Conservation (phyloP, 495 filamentous ascomycete genomes). For the Neohortaea acidophila region DNA sequence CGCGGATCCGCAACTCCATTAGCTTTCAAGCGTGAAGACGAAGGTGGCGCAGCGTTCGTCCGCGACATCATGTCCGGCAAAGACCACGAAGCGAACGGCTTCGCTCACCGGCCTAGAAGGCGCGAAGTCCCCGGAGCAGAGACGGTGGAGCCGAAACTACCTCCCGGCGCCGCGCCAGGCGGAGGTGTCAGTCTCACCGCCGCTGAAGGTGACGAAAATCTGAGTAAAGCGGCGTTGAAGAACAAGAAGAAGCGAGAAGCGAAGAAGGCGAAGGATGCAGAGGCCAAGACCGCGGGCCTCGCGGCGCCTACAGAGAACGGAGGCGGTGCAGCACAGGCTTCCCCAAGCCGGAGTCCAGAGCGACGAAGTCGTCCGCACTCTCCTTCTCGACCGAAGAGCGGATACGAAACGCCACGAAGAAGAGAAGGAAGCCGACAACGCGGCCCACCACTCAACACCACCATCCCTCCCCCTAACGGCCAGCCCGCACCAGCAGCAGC, state of each 20-base stretch:
- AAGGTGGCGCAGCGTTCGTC: conserved; percentile 80
- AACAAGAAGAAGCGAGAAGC: conserved; percentile 99
- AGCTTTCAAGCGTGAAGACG: conserved; percentile 93
- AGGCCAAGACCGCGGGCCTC: conserved; percentile 34
- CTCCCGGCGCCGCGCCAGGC: conserved; percentile 53
- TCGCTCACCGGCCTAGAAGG: conserved; percentile 37
- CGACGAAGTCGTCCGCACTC: conserved; percentile 22
- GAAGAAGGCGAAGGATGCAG: conserved; percentile 76
- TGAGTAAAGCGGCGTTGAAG: conserved; percentile 80
- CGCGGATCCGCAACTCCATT: conserved; percentile 76
- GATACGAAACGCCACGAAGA: conserved; percentile 9
- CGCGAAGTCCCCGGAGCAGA: conserved; percentile 71
- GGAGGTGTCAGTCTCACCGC: conserved; percentile 47
- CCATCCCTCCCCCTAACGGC: conserved; percentile 1
- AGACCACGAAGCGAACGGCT: conserved; percentile 48
- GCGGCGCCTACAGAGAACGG: conserved; percentile 23
- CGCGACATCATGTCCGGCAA: conserved; percentile 56
- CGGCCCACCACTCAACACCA: conserved; percentile 13
- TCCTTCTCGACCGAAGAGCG: conserved; percentile 13
- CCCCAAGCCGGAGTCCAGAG: conserved; percentile 46
- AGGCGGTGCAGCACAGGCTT: conserved; percentile 14
- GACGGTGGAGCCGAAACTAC: conserved; percentile 42
- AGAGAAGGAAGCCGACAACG: conserved; percentile 13
- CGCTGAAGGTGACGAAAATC: conserved; percentile 45
- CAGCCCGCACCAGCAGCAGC: conserved; percentile 2